These are phyloP conservation scores for Citrus hindsii DNA, from an alignment of 345 rosid genomes.

Conservation along the genomic window DNA sequence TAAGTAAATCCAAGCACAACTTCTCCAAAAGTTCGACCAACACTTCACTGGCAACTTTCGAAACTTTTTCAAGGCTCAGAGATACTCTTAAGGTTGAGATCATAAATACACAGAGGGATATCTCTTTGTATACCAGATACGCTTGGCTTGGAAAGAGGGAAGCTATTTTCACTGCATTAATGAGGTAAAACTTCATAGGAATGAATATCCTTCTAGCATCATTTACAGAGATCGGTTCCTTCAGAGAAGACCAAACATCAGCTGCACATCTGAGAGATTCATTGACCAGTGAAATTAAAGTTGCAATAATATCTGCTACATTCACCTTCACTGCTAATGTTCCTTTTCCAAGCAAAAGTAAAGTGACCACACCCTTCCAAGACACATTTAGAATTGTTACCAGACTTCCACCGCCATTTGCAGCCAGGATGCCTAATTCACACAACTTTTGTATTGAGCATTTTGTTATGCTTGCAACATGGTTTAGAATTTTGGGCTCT, in stretches of 20 bases:
- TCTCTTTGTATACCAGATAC: conserved; percentile 50
- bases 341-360: conserved; percentile 74
- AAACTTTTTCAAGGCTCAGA: conserved; percentile 44
- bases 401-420: conserved; percentile 77
- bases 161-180: conserved; percentile 71
- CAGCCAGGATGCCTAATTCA: conserved; percentile 73
- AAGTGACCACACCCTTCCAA: conserved; percentile 87
- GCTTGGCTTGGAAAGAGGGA: conserved; percentile 69
- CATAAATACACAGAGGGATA: conserved; percentile 46
- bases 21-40: conserved; percentile 75
- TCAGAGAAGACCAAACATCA: conserved; percentile 60
- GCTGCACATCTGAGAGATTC: conserved; percentile 64
- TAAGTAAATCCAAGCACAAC: conserved; percentile 55
- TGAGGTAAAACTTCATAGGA: conserved; percentile 88
- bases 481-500: conserved; percentile 28
- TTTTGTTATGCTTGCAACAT: conserved; percentile 42
- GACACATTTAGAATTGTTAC: conserved; percentile 83
- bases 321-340: conserved; percentile 36
- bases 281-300: conserved; percentile 59
- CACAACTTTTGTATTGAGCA: conserved; percentile 50
- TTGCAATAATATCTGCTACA: conserved; percentile 59
- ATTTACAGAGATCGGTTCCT: conserved; percentile 55
- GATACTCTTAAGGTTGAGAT: conserved; percentile 58
- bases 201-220: conserved; percentile 85
- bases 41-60: conserved; percentile 60